Base-by-base conservation (phyloP, 352 stramenopile species). In the Globisporangium spinosum region DNA sequence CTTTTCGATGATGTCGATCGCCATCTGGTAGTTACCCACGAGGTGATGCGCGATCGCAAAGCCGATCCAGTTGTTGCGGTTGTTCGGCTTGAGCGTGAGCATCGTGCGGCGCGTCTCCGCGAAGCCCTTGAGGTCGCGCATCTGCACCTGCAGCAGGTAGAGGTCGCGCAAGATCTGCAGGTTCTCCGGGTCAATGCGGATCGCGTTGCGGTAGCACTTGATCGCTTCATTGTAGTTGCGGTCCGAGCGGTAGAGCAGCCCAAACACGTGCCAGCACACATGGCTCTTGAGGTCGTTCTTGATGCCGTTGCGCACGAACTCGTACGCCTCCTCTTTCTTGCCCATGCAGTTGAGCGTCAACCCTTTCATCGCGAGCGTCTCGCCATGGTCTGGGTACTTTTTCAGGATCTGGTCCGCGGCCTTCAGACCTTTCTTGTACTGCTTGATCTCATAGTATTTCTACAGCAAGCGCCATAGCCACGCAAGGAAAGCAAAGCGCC, bases 371-470 rank as follows among this genome's bases (percentile, higher is more conserved):
- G 95, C 94, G 20, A 99, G 77, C 56, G 94, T 98, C 75, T 98
- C 97, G 43, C 97, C 97, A 78, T 99, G 97, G 22, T 99, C 96
- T 8, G 97, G 97, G 74, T 95, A 97, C 71, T 98, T 98, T 73
- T 98, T 98, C 29, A 99, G 79, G 69, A 99, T 98, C 3, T 82
- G 69, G 49, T 96, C 94, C 29, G 97, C 92, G 23, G 94, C 88
- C 72, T 99, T 99, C 3, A 99, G 77, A 3, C 94, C 96, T 73
- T 99, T 99, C 80, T 99, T 99, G 88, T 99, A 99, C 74, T 98
- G 93, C 78, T 99, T 99, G 51, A 86, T 89, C 80, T 99, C 97
- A 77, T 99, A 99, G 73, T 95, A 97, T 91, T 98, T 98, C 83
- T 92, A 63, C 22, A 70, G 8, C 5, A 29, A 10, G 17, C 58